Evolutionary conservation across 2,329 filamentous ascomycete species (phyloP), one percentile per base, ranked within the genome.

Genomic region (Alternaria atra): DNA sequence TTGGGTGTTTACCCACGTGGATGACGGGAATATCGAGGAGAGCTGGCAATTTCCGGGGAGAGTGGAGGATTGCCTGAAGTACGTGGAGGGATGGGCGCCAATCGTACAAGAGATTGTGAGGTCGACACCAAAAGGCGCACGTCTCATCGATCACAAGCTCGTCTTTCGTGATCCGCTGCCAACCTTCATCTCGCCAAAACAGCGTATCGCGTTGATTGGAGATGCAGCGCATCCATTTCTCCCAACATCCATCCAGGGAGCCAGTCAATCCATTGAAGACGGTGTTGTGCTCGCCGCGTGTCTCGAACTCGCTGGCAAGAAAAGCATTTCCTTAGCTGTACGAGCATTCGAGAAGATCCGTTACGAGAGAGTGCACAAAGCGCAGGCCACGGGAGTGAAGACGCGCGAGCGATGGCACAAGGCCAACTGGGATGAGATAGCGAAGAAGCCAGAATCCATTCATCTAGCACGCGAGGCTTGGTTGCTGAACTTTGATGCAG

Each of bases 141-240:
- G 73, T 13, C 62, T 83, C 27, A 79, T 86, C n/a, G 83, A 85
- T 69, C 85, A 84, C 81, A 85, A 85, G 62, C 82, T 86, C 35
- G 84, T 84, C 55, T 85, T 83, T 59, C 79, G 84, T 53, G 82
- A 86, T 66, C 84, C 84, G 1, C 75, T 84, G n/a, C 81, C 83
- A 0, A 82, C 80, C 0, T 86, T 85, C 82, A 79, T 85, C 3
- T 84, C 82, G 0, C 74, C 76, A 15, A 80, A 81, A 58, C 79
- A 81, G 37, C 78, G 80, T 44, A 84, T 86, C 53, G 83, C 79
- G 0, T 73, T 85, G 42, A 78, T 86, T 5, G 85, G 85, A 2
- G 84, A 87, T 66, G 83, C 83, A 51, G 85, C 84, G 53, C 84
- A 86, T 68, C 80, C 84, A 0, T 84, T 86, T 68, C 73, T 86